A percentile compares a stretch with the other conserved stretches of the same genome.
Evolutionary conservation across 1,139 yeast species (phyloP).

Genomic region (Geotrichum phurueaensis): DNA sequence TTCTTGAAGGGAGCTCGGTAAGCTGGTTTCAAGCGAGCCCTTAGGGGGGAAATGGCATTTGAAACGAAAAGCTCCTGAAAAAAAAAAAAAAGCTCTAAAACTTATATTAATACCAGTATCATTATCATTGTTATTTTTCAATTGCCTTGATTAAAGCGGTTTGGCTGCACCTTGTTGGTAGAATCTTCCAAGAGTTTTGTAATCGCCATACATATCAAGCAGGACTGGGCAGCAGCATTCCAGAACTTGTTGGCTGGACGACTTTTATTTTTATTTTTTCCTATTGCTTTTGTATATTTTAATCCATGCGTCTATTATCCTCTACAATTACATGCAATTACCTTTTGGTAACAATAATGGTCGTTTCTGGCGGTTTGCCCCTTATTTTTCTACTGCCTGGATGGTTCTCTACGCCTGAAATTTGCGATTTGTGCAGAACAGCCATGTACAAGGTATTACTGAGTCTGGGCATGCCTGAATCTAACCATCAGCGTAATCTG

Average conservation of each 20-base stretch:
- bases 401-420: neutral
- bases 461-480: neutral
- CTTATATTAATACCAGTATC: too few relatives aligned
- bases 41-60: too few relatives aligned
- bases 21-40: too few relatives aligned
- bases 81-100: too few relatives aligned
- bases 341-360: neutral
- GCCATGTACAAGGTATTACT: neutral
- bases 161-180: neutral
- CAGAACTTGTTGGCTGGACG: neutral
- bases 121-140: too few relatives aligned
- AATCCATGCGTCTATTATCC: neutral
- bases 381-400: neutral
- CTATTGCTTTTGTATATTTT: neutral
- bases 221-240: neutral
- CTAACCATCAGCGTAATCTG: neutral
- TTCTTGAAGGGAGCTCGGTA: too few relatives aligned
- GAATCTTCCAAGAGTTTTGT: neutral
- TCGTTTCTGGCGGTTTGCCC: neutral
- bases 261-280: neutral
- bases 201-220: neutral
- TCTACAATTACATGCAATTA: neutral
- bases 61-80: neutral
- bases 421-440: too few relatives aligned
- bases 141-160: neutral